phyloP scores from a whole-genome alignment of 768 basidiomycete species.

The Leccinellum luteum region DNA sequence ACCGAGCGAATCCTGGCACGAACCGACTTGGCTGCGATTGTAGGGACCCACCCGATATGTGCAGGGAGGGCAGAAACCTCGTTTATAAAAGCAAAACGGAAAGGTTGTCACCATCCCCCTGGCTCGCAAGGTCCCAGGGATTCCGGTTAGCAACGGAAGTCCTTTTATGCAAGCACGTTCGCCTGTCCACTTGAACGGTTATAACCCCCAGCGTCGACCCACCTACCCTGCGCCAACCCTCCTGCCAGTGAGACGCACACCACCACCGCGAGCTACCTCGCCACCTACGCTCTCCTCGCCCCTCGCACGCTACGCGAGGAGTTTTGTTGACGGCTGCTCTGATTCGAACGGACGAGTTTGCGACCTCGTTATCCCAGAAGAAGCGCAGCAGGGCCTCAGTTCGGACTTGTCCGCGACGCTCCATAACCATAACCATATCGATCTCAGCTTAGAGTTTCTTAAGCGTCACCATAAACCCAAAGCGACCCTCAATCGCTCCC shows the following conservation, averaged over 20 bases:
- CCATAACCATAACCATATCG: slow-evolving; percentile 32
- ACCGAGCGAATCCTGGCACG: slow-evolving; percentile 23
- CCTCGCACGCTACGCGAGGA: slow-evolving; percentile 16
- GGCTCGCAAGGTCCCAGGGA: slow-evolving; percentile 6
- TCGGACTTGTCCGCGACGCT: slow-evolving; percentile 36
- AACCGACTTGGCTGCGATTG: slow-evolving; percentile 13
- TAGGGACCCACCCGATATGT: slow-evolving; percentile 30
- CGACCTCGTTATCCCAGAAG: slow-evolving; percentile 32
- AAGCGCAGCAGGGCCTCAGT: slow-evolving; percentile 16
- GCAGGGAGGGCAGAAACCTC: slow-evolving; percentile 20
- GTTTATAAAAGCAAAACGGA: slow-evolving; percentile 32
- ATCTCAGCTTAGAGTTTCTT: slow-evolving; percentile 40
- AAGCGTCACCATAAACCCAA: slow-evolving; percentile 66
- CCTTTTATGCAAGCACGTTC: slow-evolving; percentile 36
- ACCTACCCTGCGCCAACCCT: slow-evolving; percentile 13
- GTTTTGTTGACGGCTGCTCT: slow-evolving; percentile 3
- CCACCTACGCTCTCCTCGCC: slow-evolving; percentile 21
- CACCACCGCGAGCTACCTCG: background rate
- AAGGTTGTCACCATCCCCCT: slow-evolving; percentile 10
- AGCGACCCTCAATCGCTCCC: slow-evolving; percentile 40
- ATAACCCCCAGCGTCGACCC: slow-evolving; percentile 19
- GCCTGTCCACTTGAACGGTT: slow-evolving; percentile 22
- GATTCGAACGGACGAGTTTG: slow-evolving; percentile 19
- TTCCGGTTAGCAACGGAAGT: slow-evolving; percentile 8
- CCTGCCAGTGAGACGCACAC: slow-evolving; percentile 6